Evolutionary conservation across 2,329 filamentous ascomycete species (phyloP).

Genomic region (Calonectria leucothoes): DNA sequence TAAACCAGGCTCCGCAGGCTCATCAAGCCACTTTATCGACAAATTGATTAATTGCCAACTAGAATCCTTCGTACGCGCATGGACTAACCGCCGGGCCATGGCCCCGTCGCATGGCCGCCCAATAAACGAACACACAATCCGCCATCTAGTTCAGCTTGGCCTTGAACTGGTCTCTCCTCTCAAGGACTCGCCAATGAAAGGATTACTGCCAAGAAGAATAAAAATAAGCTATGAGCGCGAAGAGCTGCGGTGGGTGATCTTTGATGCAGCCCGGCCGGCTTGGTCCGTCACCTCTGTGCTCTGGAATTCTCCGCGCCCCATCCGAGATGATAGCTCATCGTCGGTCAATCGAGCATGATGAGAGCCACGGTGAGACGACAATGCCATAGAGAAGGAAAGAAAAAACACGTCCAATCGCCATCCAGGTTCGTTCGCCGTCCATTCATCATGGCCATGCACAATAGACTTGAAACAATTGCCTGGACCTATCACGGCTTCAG

Average conservation of each 20-base stretch:
- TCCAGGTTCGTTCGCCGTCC: neutral
- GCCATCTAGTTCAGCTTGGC: neutral
- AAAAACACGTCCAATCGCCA: neutral
- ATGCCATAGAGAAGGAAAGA: neutral
- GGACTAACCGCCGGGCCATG: neutral
- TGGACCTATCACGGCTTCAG: slow-evolving; percentile 10
- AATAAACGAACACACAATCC: neutral
- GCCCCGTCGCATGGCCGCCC: neutral
- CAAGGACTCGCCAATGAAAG: neutral
- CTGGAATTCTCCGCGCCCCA: neutral
- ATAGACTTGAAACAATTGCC: slow-evolving; percentile 1
- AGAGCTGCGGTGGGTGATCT: neutral
- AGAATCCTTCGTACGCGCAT: neutral
- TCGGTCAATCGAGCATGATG: neutral
- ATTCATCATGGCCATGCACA: neutral
- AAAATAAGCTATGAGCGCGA: neutral
- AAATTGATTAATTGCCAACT: neutral
- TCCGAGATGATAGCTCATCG: neutral
- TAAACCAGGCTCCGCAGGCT: neutral
- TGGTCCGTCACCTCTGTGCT: neutral
- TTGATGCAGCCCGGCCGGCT: neutral
- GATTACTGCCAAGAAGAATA: too few relatives aligned
- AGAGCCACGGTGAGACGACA: neutral
- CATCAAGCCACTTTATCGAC: neutral
- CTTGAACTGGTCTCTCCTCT: neutral